Percentiles rank a stretch among this genome's conserved stretches.
Evolutionary conservation across 2,329 filamentous ascomycete genomes (phyloP).

Genomic region (Penicillium decumbens): DNA sequence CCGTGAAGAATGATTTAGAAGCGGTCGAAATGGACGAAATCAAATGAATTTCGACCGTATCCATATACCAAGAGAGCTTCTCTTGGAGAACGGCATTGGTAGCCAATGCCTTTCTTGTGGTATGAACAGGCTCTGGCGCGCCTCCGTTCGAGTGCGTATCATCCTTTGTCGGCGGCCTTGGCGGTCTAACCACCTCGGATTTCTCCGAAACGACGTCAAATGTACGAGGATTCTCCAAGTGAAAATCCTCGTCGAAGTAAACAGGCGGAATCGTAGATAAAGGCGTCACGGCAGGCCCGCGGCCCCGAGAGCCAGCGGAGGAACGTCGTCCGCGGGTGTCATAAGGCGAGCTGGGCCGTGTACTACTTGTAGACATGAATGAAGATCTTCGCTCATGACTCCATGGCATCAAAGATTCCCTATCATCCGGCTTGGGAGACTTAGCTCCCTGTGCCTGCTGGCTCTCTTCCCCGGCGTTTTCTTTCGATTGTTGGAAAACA

Average conservation of each 20-base stretch:
- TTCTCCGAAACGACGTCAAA: constrained; percentile 96
- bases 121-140: constrained; percentile 51
- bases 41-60: constrained; percentile 94
- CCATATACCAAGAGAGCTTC: constrained; percentile 99
- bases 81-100: constrained; percentile 97
- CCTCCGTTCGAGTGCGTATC: constrained; percentile 55
- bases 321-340: constrained; percentile 49
- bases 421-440: constrained; percentile 46
- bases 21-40: constrained; percentile 95
- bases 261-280: constrained; percentile 86
- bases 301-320: constrained; percentile 49
- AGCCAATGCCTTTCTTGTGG: constrained; percentile 73
- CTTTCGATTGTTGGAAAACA: constrained; percentile 77
- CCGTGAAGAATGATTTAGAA: constrained; percentile 93
- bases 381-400: constrained; percentile 41
- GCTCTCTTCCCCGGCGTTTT: constrained; percentile 62
- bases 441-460: constrained; percentile 46
- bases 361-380: constrained; percentile 41
- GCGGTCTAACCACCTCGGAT: constrained; percentile 83
- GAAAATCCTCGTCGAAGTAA: constrained; percentile 94
- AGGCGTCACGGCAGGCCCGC: constrained; percentile 70
- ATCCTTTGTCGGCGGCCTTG: constrained; percentile 51
- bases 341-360: constrained; percentile 44
- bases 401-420: constrained; percentile 46
- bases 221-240: constrained; percentile 88